Evolutionary conservation across 2,329 filamentous ascomycete genomes (phyloP), one percentile per base, ranked within the genome.

Genomic region (Penicillium aurantiogriseum): DNA sequence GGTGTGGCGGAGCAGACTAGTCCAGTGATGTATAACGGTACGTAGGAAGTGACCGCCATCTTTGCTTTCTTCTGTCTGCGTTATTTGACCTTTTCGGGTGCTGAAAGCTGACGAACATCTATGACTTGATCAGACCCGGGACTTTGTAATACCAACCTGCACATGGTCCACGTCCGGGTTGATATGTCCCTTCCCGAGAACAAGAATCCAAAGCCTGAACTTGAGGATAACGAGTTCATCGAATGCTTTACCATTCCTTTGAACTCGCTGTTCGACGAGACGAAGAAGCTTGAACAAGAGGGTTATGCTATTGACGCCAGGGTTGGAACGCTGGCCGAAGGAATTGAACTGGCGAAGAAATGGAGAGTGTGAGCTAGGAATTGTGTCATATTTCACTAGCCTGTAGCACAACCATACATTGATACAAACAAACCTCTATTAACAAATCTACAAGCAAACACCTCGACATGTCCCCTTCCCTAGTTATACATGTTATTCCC

Each of bases 211-310:
- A 80, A 86, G 71, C 86, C 89, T 0, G 77, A 88, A 69, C 79
- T 92, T 7, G 89, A 93, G 70, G 89, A 92, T 27, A 88, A 86
- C 61, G 90, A 93, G 75, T 92, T 92, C 69, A 92, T 93, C 68
- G 89, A 92, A 71, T 87, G 87, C 35, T 92, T 93, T 67, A 84
- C 83, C 9, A 80, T 91, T 8, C 87, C 86, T 6, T 69, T 93
- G 43, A 77, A 74, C 21, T 77, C 81, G 15, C 73, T 93, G 39
- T 91, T 88, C 77, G 80, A 80, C 0, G 85, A 88, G 69, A 87
- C 87, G 69, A 85, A 85, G 71, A 81, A 73, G 62, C 78, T 92
- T 1, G 89, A 92, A 69, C 76, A 77, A 2, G 79, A 91, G 62
- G 90, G 90, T 0, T 92, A 84, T 72, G 90, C 88, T 1, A 90